Evolutionary conservation across 768 basidiomycete genomes (phyloP), one percentile per base, ranked within the genome.

Genomic region (Pleurotus salmoneostramineus): DNA sequence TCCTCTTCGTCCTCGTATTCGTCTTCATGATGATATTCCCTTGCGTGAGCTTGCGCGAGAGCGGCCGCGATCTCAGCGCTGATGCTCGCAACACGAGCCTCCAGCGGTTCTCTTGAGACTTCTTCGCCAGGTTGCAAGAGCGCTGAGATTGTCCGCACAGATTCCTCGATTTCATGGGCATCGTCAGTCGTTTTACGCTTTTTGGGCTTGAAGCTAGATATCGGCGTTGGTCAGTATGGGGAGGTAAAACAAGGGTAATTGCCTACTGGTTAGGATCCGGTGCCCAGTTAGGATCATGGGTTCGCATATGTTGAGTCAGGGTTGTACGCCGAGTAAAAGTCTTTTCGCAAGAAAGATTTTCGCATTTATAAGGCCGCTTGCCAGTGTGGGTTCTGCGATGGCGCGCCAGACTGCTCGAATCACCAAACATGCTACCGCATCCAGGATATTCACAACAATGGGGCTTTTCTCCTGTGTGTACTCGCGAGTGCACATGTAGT

Each of bases 401-500:
- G 60, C 94, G 84, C 50, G 94, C 93, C 46, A 96, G 81, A 72
- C 89, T 91, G 65, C 92, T 93, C 3, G 93, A 95, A 68, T 96
- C 93, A 48, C 90, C 86, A 73, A 95, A 96, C 0, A 89, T 90
- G 75, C 90, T 93, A 50, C 81, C 83, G 70, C 93, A 96, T 6
- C 84, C 89, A 2, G 89, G 89, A 69, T 93, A 93, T 74, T 93
- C 91, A 74, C 94, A 96, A 50, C 79, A 83, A 69, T 96, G 94
- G 7, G 94, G 94, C 65, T 93, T 91, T 74, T 96, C 94, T 40
- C 94, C 94, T 4, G 94, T 95, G 68, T 96, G 94, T 2, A 93
- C 91, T 15, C 94, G 86, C 51, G 81, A 77, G 69, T 96, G 94
- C 1, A 96, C 93, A 60, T 91, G 91, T 58, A 96, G 76, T 31